These are phyloP conservation scores for Chaetomium fimeti DNA, from an alignment of 495 filamentous ascomycete species.

Conservation along the genomic window DNA sequence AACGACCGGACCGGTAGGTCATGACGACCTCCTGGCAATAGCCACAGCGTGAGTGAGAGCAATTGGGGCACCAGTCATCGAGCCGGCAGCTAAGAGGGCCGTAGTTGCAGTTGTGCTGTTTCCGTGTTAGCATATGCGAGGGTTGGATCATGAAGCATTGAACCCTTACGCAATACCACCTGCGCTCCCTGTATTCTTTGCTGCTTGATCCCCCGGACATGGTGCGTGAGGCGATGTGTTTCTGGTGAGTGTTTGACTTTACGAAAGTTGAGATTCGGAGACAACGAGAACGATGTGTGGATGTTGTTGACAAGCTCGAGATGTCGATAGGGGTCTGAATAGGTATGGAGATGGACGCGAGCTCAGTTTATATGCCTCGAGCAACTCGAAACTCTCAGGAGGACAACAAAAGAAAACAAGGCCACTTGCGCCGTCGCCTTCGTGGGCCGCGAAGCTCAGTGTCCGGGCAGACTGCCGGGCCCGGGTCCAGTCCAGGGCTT, in stretches of 20 bases:
- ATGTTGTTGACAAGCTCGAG: background rate
- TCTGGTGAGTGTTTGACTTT: background rate
- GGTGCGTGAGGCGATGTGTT: background rate
- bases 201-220: background rate
- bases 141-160: background rate
- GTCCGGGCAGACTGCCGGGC: background rate
- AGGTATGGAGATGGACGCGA: background rate
- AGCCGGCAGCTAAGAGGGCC: slow-evolving; percentile 5
- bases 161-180: slow-evolving; percentile 21
- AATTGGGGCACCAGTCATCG: background rate
- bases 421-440: background rate
- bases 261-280: background rate
- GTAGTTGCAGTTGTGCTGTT: slow-evolving; percentile 13
- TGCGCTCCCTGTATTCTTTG: background rate
- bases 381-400: background rate
- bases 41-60: background rate
- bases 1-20: background rate
- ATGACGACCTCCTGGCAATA: background rate
- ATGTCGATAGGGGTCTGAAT: background rate
- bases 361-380: background rate
- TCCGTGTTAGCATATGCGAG: background rate
- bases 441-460: background rate
- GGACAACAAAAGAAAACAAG: slow-evolving; percentile 1
- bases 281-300: background rate
- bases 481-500: background rate